These are phyloP conservation scores for Annulohypoxylon moriforme DNA, from an alignment of 495 filamentous ascomycete genomes.

Conservation along the genomic window DNA sequence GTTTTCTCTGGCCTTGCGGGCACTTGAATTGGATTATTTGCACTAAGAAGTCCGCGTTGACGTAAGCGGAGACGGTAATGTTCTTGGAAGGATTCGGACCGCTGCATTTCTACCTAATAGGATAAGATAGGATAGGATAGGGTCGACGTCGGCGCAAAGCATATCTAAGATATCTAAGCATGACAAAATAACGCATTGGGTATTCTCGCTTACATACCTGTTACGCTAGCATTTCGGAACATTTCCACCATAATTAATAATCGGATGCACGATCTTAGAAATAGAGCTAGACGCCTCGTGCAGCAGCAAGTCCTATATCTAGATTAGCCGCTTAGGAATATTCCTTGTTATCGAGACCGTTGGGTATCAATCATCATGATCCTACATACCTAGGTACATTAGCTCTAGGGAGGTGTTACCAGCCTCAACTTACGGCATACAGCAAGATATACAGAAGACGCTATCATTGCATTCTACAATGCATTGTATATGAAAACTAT, in stretches of 20 bases:
- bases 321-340: background rate
- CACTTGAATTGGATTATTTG: constrained; percentile 64
- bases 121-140: background rate
- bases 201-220: background rate
- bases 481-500: constrained; percentile 27
- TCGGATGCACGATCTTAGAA: background rate
- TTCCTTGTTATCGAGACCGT: background rate
- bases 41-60: constrained; percentile 45
- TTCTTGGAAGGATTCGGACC: background rate
- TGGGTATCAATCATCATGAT: background rate
- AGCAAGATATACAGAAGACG: background rate
- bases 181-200: constrained; percentile 7
- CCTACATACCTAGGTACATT: background rate
- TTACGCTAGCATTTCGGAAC: background rate
- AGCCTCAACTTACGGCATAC: too few relatives aligned
- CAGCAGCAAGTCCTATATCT: background rate
- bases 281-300: background rate
- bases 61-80: background rate
- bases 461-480: constrained; percentile 19
- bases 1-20: constrained; percentile 62
- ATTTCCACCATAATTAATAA: background rate
- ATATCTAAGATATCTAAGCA: constrained; percentile 7
- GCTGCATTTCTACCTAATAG: too few relatives aligned
- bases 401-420: too few relatives aligned
- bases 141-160: constrained; percentile 4